Base-by-base conservation (phyloP, 306 rosid genomes). In the Carpinus viminea region DNA sequence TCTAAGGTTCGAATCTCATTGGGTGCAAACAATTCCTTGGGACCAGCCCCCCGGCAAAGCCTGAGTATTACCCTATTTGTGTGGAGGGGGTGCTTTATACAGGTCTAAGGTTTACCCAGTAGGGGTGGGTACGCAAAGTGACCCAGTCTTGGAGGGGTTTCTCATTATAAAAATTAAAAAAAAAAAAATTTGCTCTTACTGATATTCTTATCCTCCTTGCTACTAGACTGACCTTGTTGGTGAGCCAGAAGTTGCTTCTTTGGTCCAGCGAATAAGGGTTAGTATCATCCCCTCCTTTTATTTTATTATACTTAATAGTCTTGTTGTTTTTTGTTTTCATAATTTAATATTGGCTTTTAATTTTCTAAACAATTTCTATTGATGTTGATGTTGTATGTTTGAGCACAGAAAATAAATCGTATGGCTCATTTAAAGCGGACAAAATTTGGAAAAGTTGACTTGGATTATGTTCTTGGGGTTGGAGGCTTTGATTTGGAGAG, bases 401-500 rank as follows among this genome's bases (percentile, higher is more conserved):
- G 28, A 66, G 69, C 59, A 61, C 84, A 95, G 98, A 90, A 84
- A 84, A 88, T 95, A 68, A 95, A 93, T 77, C 15, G 87, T 78
- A 84, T 93, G 96, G 99, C 98, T 74, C 53, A 90, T 86, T 79
- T 95, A 72, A 92, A 91, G 90, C 86, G 85, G 85, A 95, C 99
- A 54, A 89, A 93, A 84, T 95, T 81, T 86, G 99, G 99, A 64
- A 90, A 95, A 83, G 98, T 95, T 73, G 88, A 91, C 85, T 85
- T 95, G 90, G 99, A 92, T 87, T 93, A 95, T 80, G 98, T 91
- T 77, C 99, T 95, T 85, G 99, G 99, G 56, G 87, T 95, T 50
- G 99, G 99, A 50, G 99, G 99, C 54, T 95, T 91, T 85, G 98
- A 95, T 86, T 82, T 95, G 91, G 98, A 95, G 87, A 95, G 99